Conservation (phyloP, 306 rosid genomes). For the Amphicarpaea edgeworthii region DNA sequence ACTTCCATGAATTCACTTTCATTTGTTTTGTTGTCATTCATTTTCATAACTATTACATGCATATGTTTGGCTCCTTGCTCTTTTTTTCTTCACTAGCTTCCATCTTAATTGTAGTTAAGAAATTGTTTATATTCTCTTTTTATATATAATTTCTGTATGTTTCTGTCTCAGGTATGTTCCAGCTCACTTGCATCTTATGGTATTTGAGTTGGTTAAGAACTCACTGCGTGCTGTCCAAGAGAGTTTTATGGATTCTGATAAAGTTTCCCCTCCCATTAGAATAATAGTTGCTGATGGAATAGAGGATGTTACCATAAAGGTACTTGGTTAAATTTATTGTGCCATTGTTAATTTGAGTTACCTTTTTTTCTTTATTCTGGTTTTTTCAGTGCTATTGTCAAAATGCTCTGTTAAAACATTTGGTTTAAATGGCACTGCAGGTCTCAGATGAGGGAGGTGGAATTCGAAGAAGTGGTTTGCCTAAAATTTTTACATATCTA, state of each 20-base stretch:
- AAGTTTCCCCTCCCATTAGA: conserved; percentile 72
- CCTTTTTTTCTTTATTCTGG: neutral
- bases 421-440: conserved; percentile 39
- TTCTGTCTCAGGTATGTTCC: conserved; percentile 77
- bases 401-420: conserved; percentile 23
- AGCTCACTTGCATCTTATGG: conserved; percentile 95
- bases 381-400: neutral
- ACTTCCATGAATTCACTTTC: conserved; percentile 26
- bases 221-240: conserved; percentile 98
- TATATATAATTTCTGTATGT: conserved; percentile 15
- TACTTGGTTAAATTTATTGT: conserved; percentile 25
- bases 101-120: neutral
- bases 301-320: conserved; percentile 90
- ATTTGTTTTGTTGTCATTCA: conserved; percentile 21
- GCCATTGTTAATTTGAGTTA: neutral
- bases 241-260: conserved; percentile 80
- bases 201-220: conserved; percentile 95
- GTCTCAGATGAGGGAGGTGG: conserved; percentile 94
- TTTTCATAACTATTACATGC: conserved; percentile 1
- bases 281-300: conserved; percentile 93
- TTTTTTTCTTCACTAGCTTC: neutral
- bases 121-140: conserved; percentile 33
- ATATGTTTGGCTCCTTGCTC: neutral
- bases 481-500: conserved; percentile 88
- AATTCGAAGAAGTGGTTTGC: conserved; percentile 80